These are phyloP conservation scores for Spathaspora passalidarum DNA, from an alignment of 805 yeast genomes.

Conservation along the genomic window DNA sequence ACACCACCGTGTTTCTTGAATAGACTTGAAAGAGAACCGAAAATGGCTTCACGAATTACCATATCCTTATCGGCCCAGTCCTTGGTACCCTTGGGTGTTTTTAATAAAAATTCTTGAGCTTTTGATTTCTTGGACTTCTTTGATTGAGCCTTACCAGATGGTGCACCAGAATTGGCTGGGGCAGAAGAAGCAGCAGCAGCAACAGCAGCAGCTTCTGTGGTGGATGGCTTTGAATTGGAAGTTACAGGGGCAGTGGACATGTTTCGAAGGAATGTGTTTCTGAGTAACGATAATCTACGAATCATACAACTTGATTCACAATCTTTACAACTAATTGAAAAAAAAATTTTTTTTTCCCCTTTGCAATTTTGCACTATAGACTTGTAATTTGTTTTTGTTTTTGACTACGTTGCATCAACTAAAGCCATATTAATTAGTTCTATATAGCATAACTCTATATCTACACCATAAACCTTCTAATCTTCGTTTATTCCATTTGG, in stretches of 20 bases:
- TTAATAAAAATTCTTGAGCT: constrained; percentile 63
- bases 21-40: constrained; percentile 63
- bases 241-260: constrained; percentile 2
- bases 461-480: constrained; percentile 6
- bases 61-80: constrained; percentile 99
- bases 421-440: too few species aligned
- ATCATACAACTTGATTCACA: constrained; percentile 1
- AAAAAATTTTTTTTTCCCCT: not conserved
- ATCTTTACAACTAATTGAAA: constrained; percentile 4
- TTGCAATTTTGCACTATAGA: too few species aligned
- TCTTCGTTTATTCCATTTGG: constrained; percentile 43
- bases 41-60: constrained; percentile 89
- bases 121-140: constrained; percentile 39
- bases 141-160: constrained; percentile 7
- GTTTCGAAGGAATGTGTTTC: not conserved
- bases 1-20: constrained; percentile 98
- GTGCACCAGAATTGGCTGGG: too few species aligned
- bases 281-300: not conserved
- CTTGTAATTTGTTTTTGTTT: too few species aligned
- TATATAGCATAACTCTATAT: too few species aligned
- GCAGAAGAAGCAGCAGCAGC: constrained; percentile 10
- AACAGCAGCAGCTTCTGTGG: constrained; percentile 13
- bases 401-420: not conserved
- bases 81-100: constrained; percentile 95
- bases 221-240: not conserved